A percentile compares a stretch with the other conserved stretches of the same genome.
Evolutionary conservation across 371 early-diverging fungal genomes (phyloP).

Genomic region (Mortierella sp.): DNA sequence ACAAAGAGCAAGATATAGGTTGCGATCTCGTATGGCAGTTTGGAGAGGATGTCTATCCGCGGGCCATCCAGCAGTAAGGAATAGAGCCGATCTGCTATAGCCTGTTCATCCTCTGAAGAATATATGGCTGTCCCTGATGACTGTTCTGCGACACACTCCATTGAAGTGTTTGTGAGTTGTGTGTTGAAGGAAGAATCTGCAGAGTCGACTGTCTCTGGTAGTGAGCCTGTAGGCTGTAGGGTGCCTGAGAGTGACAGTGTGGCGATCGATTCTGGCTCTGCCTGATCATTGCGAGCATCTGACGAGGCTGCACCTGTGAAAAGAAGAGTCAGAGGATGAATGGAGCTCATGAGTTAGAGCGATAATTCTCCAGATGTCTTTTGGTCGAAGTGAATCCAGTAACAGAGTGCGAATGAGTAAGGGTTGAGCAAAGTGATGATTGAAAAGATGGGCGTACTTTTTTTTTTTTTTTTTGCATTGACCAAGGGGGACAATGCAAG

Average conservation of each 20-base stretch:
- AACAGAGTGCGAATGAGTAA: no score
- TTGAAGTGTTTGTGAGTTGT: constrained; percentile 1
- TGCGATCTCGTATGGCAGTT: constrained; percentile 69
- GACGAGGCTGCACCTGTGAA: no score
- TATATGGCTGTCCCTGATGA: background rate
- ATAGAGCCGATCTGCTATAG: constrained; percentile 21
- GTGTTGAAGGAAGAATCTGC: constrained; percentile 4
- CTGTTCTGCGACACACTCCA: constrained; percentile 1
- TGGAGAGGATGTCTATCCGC: constrained; percentile 62
- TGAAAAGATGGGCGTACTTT: no score
- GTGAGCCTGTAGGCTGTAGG: background rate
- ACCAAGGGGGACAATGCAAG: background rate
- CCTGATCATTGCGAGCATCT: no score
- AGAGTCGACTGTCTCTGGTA: background rate
- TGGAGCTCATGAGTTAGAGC: no score
- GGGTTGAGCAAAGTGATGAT: no score
- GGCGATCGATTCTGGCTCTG: no score
- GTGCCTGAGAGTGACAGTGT: background rate
- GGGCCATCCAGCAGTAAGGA: constrained; percentile 19
- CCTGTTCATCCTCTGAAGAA: background rate
- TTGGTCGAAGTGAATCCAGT: no score
- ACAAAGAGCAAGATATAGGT: constrained; percentile 60
- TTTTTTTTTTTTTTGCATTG: no score
- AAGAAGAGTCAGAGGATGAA: no score
- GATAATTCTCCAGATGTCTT: no score